Percentiles rank a stretch among this genome's conserved stretches.
Evolutionary conservation across 331 rosid genomes (phyloP).

Genomic region (Pyracantha coccinea): DNA sequence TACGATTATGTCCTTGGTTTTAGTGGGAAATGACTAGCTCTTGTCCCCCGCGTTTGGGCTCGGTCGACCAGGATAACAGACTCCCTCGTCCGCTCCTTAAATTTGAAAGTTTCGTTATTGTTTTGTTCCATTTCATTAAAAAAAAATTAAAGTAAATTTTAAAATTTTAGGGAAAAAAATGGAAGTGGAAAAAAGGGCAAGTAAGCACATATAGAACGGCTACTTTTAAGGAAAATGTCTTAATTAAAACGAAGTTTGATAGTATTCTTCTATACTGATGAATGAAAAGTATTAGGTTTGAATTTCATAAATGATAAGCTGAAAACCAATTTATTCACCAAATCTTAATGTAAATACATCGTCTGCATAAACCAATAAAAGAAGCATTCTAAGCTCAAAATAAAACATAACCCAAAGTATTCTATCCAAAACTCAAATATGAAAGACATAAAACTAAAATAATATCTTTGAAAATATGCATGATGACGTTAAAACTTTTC

Average conservation of each 20-base stretch:
- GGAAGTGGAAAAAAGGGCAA: not conserved
- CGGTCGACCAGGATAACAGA: constrained; percentile 2
- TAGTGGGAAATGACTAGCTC: not conserved
- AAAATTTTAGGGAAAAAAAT: not conserved
- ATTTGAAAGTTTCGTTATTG: not conserved
- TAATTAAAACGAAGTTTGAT: too few species aligned
- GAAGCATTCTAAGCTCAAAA: not conserved
- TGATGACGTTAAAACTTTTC: too few species aligned
- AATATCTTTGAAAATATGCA: not conserved
- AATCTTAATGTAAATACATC: not conserved
- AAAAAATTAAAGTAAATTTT: not conserved
- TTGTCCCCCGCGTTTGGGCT: not conserved
- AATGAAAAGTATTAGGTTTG: too few species aligned
- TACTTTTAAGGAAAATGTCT: not conserved
- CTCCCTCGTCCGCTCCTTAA: not conserved
- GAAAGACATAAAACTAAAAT: too few species aligned
- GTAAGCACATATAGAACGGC: not conserved
- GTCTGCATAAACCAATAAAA: not conserved
- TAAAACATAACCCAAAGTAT: not conserved
- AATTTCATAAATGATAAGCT: rapidly evolving
- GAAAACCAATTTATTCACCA: too few species aligned
- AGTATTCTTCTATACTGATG: too few species aligned
- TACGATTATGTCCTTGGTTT: not conserved
- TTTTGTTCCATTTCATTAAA: not conserved
- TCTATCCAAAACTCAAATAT: not conserved